Conservation (phyloP, 192 early-diverging fungal species). For the Lobosporangium transversale region DNA sequence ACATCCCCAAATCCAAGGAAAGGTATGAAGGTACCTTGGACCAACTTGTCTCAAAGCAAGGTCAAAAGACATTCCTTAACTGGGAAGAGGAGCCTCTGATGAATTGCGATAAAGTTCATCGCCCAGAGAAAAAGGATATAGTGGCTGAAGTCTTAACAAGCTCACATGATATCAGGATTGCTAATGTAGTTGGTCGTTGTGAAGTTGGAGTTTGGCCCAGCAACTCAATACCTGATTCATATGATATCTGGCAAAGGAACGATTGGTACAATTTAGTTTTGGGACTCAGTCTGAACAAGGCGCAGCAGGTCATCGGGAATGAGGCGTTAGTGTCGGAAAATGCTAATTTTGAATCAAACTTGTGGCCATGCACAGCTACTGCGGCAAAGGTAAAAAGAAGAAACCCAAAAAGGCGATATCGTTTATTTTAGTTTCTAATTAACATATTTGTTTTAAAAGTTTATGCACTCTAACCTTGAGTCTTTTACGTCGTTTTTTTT, state of each 20-base stretch:
- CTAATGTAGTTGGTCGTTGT: constrained; percentile 77
- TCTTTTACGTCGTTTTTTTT: not conserved
- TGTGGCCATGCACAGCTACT: constrained; percentile 80
- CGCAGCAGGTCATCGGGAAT: constrained; percentile 72
- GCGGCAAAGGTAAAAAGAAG: constrained; percentile 76
- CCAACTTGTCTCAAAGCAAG: constrained; percentile 59
- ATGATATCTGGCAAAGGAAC: constrained; percentile 78
- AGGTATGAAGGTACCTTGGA: constrained; percentile 39
- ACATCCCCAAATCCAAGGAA: constrained; percentile 12
- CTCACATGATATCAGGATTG: constrained; percentile 73
- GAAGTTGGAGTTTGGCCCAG: constrained; percentile 52
- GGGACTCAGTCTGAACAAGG: constrained; percentile 60
- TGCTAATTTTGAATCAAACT: constrained; percentile 67
- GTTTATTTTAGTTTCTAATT: not conserved
- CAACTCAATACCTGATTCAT: constrained; percentile 68
- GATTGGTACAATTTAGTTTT: constrained; percentile 75
- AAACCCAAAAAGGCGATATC: too few species aligned
- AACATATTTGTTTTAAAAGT: not conserved
- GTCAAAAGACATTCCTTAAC: constrained; percentile 68
- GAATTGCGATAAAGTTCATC: constrained; percentile 59
- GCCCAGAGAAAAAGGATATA: constrained; percentile 63
- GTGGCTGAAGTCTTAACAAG: constrained; percentile 79
- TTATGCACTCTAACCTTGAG: not conserved
- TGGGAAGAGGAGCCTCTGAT: constrained; percentile 87
- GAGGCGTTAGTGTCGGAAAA: constrained; percentile 78